Evolutionary conservation across 2,329 filamentous ascomycete species (phyloP), one percentile per base, ranked within the genome.

Genomic region (Cladosporium sp.): DNA sequence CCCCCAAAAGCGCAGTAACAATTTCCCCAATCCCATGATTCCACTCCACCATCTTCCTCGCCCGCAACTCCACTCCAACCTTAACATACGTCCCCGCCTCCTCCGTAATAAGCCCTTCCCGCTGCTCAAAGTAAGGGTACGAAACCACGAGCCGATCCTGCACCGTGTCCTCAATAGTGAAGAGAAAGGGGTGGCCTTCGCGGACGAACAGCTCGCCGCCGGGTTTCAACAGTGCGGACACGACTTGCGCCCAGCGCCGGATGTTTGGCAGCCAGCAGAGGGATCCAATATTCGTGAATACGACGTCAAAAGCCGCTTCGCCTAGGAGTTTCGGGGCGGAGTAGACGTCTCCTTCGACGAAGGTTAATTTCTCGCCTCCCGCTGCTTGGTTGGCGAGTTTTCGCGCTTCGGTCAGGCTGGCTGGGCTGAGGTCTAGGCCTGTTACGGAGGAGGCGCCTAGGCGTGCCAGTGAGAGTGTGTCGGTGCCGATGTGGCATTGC

Each of bases 401-500:
- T 13, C 47, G 49, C 11, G 54, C 57, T 41, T 51, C 49, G 9
- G 19, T 25, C 11, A 59, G 35, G 5, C 54, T 50, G 4, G 51
- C 55, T 8, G 52, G 20, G 33, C 51, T 55, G 43, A 59, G 55
- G 27, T 59, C 57, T 2, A 59, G 51, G n/a, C 55, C 57, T 13
- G 41, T 35, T 25, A 59, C 57, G 13, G 38, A 43, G 2, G 46
- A 49, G 12, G 57, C 55, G 11, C 57, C 57, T 4, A 46, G 51
- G n/a, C 57, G 52, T 7, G 54, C 54, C 7, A 59, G 53, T 1
- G 57, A 59, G 7, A 59, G 55, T 7, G 57, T 58, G 48, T 59
- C 55, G 18, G 57, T 58, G 9, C 52, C 57, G 32, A 59, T 58
- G 36, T 58, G 55, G 49, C 56, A 59, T 51, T 59, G 56, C 20